Percentiles rank a stretch among this genome's conserved stretches.
phyloP scores from a whole-genome alignment of 768 basidiomycete species.

The Udeniomyces megalosporus region DNA sequence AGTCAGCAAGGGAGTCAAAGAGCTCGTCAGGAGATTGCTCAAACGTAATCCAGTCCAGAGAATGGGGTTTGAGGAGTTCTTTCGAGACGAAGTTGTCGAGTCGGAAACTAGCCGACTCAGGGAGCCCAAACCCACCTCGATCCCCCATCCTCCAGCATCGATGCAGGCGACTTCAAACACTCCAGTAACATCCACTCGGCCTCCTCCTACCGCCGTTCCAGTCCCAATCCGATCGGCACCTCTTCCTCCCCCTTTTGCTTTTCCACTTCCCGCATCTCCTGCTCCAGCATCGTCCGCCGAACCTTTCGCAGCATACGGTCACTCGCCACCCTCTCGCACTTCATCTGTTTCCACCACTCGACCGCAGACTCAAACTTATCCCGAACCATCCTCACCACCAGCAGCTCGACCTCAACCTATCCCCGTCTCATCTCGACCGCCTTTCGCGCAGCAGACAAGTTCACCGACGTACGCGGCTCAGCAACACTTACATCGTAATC shows the following conservation, averaged over 20 bases:
- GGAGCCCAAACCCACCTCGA: slow-evolving; percentile 6
- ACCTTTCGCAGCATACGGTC: not conserved
- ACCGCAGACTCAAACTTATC: slow-evolving; percentile 20
- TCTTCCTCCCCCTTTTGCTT: slow-evolving; percentile 11
- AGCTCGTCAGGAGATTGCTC: slow-evolving; percentile 64
- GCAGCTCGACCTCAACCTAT: not conserved
- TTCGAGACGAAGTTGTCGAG: slow-evolving; percentile 45
- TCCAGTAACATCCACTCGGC: not conserved
- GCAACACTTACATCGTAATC: too few species aligned
- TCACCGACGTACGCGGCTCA: not conserved
- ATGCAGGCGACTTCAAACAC: slow-evolving; percentile 8
- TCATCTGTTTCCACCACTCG: slow-evolving; percentile 9
- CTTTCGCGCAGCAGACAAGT: not conserved
- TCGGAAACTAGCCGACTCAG: slow-evolving; percentile 17
- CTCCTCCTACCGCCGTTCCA: not conserved
- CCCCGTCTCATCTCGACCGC: not conserved
- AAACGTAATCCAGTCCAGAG: slow-evolving; percentile 71
- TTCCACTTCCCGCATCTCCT: slow-evolving; percentile 18
- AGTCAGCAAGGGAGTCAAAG: slow-evolving; percentile 51
- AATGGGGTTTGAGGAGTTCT: slow-evolving; percentile 82
- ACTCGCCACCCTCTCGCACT: not conserved
- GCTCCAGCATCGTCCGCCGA: not conserved
- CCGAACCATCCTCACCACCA: slow-evolving; percentile 8
- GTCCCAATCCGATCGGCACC: slow-evolving; percentile 15
- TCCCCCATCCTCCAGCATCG: slow-evolving; percentile 15